A percentile compares a stretch with the other conserved stretches of the same genome.
phyloP scores from a whole-genome alignment of 495 filamentous ascomycete species.

The Penicillium maclennaniae region DNA sequence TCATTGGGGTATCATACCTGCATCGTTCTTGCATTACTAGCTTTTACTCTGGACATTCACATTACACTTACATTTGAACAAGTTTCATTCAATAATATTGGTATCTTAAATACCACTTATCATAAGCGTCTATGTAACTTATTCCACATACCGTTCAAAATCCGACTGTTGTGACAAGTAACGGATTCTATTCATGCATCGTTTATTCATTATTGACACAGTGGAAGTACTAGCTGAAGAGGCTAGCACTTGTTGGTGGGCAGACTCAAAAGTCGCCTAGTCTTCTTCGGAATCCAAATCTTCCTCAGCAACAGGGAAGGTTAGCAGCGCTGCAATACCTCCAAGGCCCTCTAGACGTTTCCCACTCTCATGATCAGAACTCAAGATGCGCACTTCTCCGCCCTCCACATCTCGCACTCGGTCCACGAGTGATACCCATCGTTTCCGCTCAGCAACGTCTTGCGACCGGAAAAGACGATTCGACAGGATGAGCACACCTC shows the following conservation, averaged over 20 bases:
- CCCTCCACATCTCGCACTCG: slow-evolving; percentile 79
- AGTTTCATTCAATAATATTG: background rate
- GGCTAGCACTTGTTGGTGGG: background rate
- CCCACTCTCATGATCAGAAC: slow-evolving; percentile 92
- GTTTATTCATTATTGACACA: slow-evolving; percentile 4
- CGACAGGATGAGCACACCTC: slow-evolving; percentile 78
- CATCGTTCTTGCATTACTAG: background rate
- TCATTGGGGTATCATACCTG: background rate
- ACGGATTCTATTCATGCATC: slow-evolving; percentile 1
- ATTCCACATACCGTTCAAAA: too few relatives aligned
- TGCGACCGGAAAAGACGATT: slow-evolving; percentile 82
- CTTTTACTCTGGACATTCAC: background rate
- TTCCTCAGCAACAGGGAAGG: slow-evolving; percentile 75
- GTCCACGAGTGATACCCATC: slow-evolving; percentile 84
- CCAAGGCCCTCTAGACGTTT: slow-evolving; percentile 79
- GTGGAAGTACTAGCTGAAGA: background rate
- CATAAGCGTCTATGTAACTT: too few relatives aligned
- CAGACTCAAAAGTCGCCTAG: slow-evolving; percentile 1
- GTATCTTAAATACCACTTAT: background rate
- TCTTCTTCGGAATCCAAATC: slow-evolving; percentile 40
- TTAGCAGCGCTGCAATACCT: slow-evolving; percentile 84
- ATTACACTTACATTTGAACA: background rate
- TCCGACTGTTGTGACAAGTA: too few relatives aligned
- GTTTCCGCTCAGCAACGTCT: slow-evolving; percentile 72
- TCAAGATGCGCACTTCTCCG: slow-evolving; percentile 82